These are phyloP conservation scores for Coemansia sp. DNA, from an alignment of 192 early-diverging fungal genomes.

Conservation along the genomic window DNA sequence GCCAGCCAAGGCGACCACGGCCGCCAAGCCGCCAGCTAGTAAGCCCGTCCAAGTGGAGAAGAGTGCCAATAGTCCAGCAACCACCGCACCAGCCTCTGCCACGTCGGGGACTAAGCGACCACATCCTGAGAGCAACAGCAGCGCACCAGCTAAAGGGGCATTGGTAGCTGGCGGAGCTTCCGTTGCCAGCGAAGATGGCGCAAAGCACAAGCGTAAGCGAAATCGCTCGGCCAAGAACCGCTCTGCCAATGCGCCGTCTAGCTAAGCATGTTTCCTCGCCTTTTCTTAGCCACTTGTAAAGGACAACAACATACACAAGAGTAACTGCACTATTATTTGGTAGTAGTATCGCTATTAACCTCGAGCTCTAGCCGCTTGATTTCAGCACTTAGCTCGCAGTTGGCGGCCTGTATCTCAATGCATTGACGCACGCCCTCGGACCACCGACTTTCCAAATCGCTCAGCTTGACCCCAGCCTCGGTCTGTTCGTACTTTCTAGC, in stretches of 20 bases:
- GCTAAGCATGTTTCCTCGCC: too few relatives aligned
- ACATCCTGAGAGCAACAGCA: background rate
- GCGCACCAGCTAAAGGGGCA: background rate
- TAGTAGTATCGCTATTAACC: background rate
- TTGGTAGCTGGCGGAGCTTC: background rate
- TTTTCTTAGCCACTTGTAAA: too few relatives aligned
- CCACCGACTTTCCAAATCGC: constrained; percentile 36
- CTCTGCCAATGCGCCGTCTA: background rate
- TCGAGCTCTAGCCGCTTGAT: constrained; percentile 17
- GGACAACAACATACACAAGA: background rate
- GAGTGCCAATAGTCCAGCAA: background rate
- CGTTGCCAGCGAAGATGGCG: background rate
- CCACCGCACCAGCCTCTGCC: background rate
- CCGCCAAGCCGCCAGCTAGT: background rate
- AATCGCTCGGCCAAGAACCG: constrained; percentile 11
- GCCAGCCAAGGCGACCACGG: background rate
- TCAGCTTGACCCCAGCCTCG: constrained; percentile 36
- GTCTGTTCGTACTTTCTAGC: constrained; percentile 45
- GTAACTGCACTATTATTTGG: too few relatives aligned
- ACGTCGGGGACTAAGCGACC: constrained; percentile 15
- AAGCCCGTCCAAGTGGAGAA: background rate
- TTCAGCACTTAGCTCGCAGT: constrained; percentile 18
- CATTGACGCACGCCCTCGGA: constrained; percentile 38
- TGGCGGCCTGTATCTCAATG: constrained; percentile 52
- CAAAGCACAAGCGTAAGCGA: constrained; percentile 26